Percentiles rank a stretch among this genome's conserved stretches.
Conservation (phyloP, 345 rosid genomes). For the Melaleuca quinquenervia region DNA sequence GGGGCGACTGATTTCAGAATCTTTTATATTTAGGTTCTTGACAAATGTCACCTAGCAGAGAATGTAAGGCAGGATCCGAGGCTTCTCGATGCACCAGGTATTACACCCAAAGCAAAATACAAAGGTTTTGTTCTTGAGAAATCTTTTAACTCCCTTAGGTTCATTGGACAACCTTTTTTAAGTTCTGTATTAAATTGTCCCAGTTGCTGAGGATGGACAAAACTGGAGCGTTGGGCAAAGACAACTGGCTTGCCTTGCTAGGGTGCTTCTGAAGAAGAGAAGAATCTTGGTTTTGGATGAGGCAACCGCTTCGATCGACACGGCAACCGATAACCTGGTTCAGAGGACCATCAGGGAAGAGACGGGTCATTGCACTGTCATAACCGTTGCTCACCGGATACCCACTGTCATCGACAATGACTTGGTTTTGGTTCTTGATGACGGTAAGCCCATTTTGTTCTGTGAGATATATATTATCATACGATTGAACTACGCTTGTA, state of each 20-base stretch:
- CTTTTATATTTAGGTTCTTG: conserved; percentile 24
- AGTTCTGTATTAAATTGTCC: not conserved
- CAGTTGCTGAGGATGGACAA: conserved; percentile 76
- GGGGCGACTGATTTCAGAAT: not conserved
- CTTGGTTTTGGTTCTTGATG: conserved; percentile 72
- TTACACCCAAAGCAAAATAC: not conserved
- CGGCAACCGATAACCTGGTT: conserved; percentile 41
- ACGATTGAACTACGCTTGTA: conserved; percentile 36
- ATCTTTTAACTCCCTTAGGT: not conserved
- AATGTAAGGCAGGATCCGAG: conserved; percentile 40
- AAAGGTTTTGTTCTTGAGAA: not conserved
- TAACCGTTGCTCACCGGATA: conserved; percentile 82
- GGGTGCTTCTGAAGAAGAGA: conserved; percentile 35
- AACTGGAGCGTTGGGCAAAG: conserved; percentile 96
- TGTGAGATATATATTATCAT: not conserved
- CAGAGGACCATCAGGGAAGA: conserved; percentile 69
- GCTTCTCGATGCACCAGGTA: conserved; percentile 52
- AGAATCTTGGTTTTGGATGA: not conserved
- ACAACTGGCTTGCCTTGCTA: conserved; percentile 75
- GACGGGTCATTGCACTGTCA: conserved; percentile 62
- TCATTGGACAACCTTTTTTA: conserved; percentile 1
- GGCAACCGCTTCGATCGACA: not conserved
- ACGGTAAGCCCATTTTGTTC: conserved; percentile 25
- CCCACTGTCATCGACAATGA: conserved; percentile 78
- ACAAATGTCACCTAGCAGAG: conserved; percentile 46